Percentiles rank a stretch among this genome's conserved stretches.
phyloP scores from a whole-genome alignment of 306 rosid genomes.

The Vigna angularis region DNA sequence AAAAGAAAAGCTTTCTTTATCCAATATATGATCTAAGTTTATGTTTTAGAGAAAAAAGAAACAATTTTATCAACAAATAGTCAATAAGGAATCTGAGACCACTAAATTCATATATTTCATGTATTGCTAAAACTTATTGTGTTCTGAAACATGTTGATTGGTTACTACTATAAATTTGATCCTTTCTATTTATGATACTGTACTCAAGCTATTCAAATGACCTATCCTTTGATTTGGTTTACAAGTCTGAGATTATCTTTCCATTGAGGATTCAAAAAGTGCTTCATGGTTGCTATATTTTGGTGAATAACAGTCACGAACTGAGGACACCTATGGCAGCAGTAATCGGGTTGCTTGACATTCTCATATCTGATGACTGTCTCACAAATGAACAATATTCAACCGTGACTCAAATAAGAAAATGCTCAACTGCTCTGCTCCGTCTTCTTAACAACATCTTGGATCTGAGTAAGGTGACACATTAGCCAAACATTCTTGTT shows the following conservation, averaged over 20 bases:
- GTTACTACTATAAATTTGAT: neutral
- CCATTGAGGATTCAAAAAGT: slow-evolving; percentile 16
- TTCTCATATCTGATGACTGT: slow-evolving; percentile 95
- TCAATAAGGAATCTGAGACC: neutral
- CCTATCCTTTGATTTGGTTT: slow-evolving; percentile 24
- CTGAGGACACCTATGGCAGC: slow-evolving; percentile 99
- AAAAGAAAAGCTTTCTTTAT: neutral
- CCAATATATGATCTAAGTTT: neutral
- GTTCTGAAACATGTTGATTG: too few species aligned
- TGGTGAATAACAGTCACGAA: slow-evolving; percentile 76
- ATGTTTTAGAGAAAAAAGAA: slow-evolving; percentile 19
- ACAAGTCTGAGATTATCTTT: slow-evolving; percentile 11
- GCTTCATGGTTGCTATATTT: slow-evolving; percentile 30
- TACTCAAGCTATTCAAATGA: neutral
- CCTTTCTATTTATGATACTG: neutral
- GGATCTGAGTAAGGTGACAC: slow-evolving; percentile 90
- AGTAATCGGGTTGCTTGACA: slow-evolving; percentile 95
- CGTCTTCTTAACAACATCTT: slow-evolving; percentile 97
- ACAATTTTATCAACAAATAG: slow-evolving; percentile 1
- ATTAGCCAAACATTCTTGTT: slow-evolving; percentile 32
- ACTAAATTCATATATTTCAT: too few species aligned
- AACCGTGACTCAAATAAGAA: slow-evolving; percentile 92
- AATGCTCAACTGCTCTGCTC: slow-evolving; percentile 95
- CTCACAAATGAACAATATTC: slow-evolving; percentile 91
- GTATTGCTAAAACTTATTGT: too few species aligned